phyloP scores from a whole-genome alignment of 495 filamentous ascomycete species.

The Hyaloscypha hepaticicola region DNA sequence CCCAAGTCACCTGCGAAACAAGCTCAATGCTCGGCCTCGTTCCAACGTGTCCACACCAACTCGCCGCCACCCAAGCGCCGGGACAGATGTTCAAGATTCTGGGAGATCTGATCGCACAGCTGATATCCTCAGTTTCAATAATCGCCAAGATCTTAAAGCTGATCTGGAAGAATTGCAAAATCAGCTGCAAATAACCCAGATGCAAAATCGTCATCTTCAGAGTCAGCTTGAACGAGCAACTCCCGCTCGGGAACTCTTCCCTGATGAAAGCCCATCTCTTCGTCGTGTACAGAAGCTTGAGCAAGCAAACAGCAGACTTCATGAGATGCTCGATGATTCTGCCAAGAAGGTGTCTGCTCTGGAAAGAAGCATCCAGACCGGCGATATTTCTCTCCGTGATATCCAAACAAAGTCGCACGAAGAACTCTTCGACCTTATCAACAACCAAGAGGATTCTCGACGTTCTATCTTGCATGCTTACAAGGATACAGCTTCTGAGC shows the following conservation, averaged over 20 bases:
- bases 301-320: slow-evolving; percentile 85
- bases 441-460: slow-evolving; percentile 88
- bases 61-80: slow-evolving; percentile 65
- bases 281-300: slow-evolving; percentile 88
- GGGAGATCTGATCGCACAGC: slow-evolving; percentile 84
- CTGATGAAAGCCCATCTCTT: slow-evolving; percentile 81
- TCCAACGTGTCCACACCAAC: slow-evolving; percentile 76
- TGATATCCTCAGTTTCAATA: slow-evolving; percentile 85
- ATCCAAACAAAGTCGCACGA: slow-evolving; percentile 93
- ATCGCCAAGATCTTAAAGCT: slow-evolving; percentile 84
- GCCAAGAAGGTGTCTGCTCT: slow-evolving; percentile 88
- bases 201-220: slow-evolving; percentile 94
- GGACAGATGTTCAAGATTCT: slow-evolving; percentile 68
- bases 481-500: slow-evolving; percentile 79
- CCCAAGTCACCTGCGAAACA: slow-evolving; percentile 71
- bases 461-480: slow-evolving; percentile 78
- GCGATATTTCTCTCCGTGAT: slow-evolving; percentile 88
- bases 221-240: slow-evolving; percentile 73
- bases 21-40: slow-evolving; percentile 69
- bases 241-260: slow-evolving; percentile 57
- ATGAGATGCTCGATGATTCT: slow-evolving; percentile 94
- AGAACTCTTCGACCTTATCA: slow-evolving; percentile 90
- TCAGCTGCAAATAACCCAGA: slow-evolving; percentile 90
- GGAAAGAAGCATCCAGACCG: slow-evolving; percentile 81
- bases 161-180: slow-evolving; percentile 94